Conservation (phyloP, 306 rosid species). For the Prinsepia uniflora region DNA sequence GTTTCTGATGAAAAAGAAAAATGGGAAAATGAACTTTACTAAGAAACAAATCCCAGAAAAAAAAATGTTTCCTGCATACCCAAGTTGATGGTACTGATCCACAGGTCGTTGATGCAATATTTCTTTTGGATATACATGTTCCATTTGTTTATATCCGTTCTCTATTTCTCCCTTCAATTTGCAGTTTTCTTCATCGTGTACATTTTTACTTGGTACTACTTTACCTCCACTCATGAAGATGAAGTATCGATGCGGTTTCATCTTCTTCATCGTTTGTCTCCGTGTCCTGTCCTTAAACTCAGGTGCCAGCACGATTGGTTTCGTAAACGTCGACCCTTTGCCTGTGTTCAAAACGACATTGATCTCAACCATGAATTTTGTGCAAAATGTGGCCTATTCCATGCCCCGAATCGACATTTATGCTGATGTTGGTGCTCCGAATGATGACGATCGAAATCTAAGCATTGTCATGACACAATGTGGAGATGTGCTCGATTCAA, state of each 20-base stretch:
- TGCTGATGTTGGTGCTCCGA: background rate
- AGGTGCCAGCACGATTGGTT: background rate
- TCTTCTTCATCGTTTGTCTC: background rate
- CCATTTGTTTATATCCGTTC: no score
- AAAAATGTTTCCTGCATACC: no score
- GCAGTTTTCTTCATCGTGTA: no score
- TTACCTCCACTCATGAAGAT: background rate
- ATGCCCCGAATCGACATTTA: background rate
- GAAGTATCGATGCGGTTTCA: background rate
- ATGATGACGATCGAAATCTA: background rate
- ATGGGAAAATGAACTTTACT: no score
- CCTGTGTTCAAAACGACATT: background rate
- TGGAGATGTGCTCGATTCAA: background rate
- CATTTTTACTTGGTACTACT: no score
- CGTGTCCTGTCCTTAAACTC: background rate
- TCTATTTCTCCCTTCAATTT: background rate
- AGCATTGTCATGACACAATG: background rate
- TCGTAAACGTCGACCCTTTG: background rate
- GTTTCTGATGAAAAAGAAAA: no score
- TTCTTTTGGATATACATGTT: no score
- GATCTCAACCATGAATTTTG: constrained; percentile 13
- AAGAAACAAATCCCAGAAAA: no score
- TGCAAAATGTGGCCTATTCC: constrained; percentile 6
- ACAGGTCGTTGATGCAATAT: no score
- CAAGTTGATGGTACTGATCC: no score